A percentile compares a stretch with the other conserved stretches of the same genome.
phyloP scores from a whole-genome alignment of 495 filamentous ascomycete genomes.

The Daldinia bambusicola region DNA sequence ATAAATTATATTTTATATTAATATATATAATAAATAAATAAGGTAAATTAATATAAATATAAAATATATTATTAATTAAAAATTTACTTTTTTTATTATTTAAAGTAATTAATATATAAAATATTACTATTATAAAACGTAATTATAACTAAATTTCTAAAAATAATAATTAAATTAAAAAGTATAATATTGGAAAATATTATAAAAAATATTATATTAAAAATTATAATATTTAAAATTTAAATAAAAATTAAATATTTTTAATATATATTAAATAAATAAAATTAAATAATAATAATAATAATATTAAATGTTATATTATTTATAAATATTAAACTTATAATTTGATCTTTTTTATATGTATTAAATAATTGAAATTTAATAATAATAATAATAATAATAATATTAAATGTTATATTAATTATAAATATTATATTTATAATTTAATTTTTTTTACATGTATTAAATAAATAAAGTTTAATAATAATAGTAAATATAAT shows the following conservation, averaged over 20 bases:
- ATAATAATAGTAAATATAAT: no score
- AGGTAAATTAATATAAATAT: background rate
- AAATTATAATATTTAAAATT: no score
- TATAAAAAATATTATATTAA: no score
- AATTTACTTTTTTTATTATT: background rate
- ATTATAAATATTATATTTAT: no score
- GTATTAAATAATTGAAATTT: background rate
- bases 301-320: background rate
- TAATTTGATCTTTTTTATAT: no score
- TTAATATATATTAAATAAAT: no score
- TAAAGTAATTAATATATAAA: background rate
- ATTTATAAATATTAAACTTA: background rate
- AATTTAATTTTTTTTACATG: no score
- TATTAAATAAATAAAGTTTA: no score
- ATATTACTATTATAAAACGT: background rate
- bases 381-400: background rate
- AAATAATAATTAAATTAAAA: background rate
- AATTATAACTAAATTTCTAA: background rate
- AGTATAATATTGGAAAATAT: no score
- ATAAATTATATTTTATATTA: background rate
- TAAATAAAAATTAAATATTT: no score
- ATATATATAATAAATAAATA: background rate
- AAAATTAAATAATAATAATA: no score
- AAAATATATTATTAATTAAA: background rate
- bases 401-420: no score